These are phyloP conservation scores for Cystofilobasidium ferigula DNA, from an alignment of 768 basidiomycete species.

Conservation along the genomic window DNA sequence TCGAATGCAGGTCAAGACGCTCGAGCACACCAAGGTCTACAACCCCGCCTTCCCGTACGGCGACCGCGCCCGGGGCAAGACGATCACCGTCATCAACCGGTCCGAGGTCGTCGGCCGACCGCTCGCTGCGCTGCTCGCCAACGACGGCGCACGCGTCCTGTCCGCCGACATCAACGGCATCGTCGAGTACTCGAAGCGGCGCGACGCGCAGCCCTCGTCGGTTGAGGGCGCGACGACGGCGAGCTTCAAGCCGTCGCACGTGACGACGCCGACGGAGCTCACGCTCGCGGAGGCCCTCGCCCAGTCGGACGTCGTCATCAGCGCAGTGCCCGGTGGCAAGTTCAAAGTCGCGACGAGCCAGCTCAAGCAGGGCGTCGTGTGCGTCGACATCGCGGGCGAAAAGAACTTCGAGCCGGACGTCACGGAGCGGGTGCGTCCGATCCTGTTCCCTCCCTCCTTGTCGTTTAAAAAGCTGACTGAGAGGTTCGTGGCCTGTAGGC, in stretches of 20 bases:
- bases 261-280: slow-evolving; percentile 57
- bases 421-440: slow-evolving; percentile 62
- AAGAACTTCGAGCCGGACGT: slow-evolving; percentile 95
- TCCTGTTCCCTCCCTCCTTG: not conserved
- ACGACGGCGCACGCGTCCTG: slow-evolving; percentile 91
- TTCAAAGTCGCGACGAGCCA: slow-evolving; percentile 84
- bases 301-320: slow-evolving; percentile 82
- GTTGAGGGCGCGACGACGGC: not conserved
- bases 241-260: slow-evolving; percentile 72
- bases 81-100: slow-evolving; percentile 85
- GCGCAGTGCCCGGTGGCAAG: slow-evolving; percentile 70
- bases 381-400: slow-evolving; percentile 82
- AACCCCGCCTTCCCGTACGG: slow-evolving; percentile 86
- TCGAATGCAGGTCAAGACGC: slow-evolving; percentile 67
- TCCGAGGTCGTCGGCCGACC: slow-evolving; percentile 96
- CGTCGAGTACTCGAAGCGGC: slow-evolving; percentile 94
- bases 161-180: slow-evolving; percentile 92
- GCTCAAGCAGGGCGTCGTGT: slow-evolving; percentile 88
- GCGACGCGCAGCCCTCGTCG: slow-evolving; percentile 32
- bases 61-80: slow-evolving; percentile 71
- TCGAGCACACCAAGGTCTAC: slow-evolving; percentile 85
- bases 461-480: not conserved
- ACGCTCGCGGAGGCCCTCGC: slow-evolving; percentile 69
- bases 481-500: slow-evolving; percentile 47
- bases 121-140: slow-evolving; percentile 85